Evolutionary conservation across 352 stramenopile genomes (phyloP).

Genomic region (Nothophytophthora sp.): DNA sequence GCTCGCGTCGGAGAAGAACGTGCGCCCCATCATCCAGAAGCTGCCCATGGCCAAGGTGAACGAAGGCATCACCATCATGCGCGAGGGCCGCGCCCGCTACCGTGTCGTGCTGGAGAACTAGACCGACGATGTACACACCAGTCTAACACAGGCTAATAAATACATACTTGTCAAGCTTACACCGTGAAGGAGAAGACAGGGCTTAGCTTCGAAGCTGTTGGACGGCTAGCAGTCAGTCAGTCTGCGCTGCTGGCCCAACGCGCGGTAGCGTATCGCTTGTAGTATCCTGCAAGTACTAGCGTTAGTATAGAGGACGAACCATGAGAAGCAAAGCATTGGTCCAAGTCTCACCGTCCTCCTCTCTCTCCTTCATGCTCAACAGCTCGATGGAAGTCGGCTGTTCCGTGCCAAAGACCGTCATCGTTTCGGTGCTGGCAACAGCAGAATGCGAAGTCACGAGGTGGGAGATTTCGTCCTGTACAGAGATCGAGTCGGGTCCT

Average conservation of each 20-base stretch:
- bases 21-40: conserved; percentile 33
- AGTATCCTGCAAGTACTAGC: no score
- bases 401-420: conserved; percentile 12
- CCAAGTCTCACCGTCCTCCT: conserved; percentile 19
- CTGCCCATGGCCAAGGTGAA: conserved; percentile 29
- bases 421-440: background rate
- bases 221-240: no score
- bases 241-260: no score
- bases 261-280: no score
- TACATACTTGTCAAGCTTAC: no score
- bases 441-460: conserved; percentile 6
- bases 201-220: no score
- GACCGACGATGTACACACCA: no score
- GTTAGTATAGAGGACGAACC: no score
- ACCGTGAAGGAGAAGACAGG: no score
- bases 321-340: no score
- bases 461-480: conserved; percentile 21
- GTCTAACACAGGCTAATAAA: no score
- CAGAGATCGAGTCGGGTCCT: background rate
- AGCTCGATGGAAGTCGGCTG: conserved; percentile 11
- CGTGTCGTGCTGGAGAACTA: conserved; percentile 20
- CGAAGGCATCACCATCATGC: conserved; percentile 17
- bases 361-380: conserved; percentile 26
- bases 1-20: conserved; percentile 55
- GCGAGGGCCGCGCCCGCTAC: conserved; percentile 25